These are phyloP conservation scores for Tarenaya hassleriana DNA, from an alignment of 345 rosid genomes.

Conservation along the genomic window DNA sequence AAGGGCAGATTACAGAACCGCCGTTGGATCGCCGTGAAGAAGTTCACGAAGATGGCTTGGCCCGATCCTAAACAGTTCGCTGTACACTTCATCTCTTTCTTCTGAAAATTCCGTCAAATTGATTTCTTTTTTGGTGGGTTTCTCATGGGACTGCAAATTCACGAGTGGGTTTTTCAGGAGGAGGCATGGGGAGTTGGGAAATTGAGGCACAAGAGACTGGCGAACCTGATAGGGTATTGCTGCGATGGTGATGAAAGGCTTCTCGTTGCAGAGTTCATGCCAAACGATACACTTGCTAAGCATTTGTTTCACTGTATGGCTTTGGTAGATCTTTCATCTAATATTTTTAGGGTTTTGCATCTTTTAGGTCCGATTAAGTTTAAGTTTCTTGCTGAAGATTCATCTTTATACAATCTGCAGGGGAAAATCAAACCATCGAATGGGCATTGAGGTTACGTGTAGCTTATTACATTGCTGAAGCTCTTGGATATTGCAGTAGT, in stretches of 20 bases:
- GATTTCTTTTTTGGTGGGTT: neutral
- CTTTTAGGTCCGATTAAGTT: too few relatives aligned
- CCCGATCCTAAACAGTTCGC: slow-evolving; percentile 54
- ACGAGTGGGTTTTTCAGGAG: slow-evolving; percentile 35
- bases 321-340: neutral
- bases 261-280: slow-evolving; percentile 76
- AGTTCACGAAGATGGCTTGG: slow-evolving; percentile 53
- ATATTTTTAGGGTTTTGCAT: too few relatives aligned
- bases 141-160: neutral
- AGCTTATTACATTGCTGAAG: slow-evolving; percentile 63
- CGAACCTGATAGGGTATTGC: slow-evolving; percentile 86
- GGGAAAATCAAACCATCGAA: slow-evolving; percentile 75
- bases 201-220: slow-evolving; percentile 60
- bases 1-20: slow-evolving; percentile 48
- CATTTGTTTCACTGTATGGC: slow-evolving; percentile 78
- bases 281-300: slow-evolving; percentile 79
- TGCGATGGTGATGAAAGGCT: slow-evolving; percentile 84
- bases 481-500: slow-evolving; percentile 57
- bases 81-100: slow-evolving; percentile 26
- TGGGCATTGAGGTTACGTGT: slow-evolving; percentile 79
- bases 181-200: slow-evolving; percentile 78
- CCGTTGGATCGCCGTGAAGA: slow-evolving; percentile 56
- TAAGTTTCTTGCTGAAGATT: too few relatives aligned
- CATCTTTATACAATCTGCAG: slow-evolving; percentile 26
- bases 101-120: neutral